Evolutionary conservation across 768 basidiomycete species (phyloP).

Genomic region (Lyophyllum atratum): DNA sequence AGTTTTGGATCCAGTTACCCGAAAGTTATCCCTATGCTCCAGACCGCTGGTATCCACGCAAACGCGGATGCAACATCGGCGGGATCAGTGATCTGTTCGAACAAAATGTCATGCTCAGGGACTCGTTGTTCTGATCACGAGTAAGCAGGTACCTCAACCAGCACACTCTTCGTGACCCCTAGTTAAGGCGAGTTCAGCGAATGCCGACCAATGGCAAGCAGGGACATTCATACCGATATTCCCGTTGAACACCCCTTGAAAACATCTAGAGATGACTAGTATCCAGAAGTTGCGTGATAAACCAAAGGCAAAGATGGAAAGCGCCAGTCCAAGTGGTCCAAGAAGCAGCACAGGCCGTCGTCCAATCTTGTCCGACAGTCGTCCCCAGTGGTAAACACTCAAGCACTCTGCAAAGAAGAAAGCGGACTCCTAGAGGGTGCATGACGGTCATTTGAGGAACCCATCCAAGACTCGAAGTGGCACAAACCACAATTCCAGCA

Average conservation of each 20-base stretch:
- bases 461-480: too few relatives aligned
- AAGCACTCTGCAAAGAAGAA: conserved; percentile 39
- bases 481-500: conserved; percentile 45
- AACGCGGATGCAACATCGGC: conserved; percentile 10
- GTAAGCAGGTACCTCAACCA: not conserved
- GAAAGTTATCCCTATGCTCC: conserved; percentile 18
- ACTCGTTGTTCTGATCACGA: not conserved
- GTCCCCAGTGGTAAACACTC: conserved; percentile 34
- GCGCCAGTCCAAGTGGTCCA: conserved; percentile 32
- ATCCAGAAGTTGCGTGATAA: conserved; percentile 31
- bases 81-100: conserved; percentile 11
- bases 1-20: conserved; percentile 15
- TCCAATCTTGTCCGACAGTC: conserved; percentile 37
- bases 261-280: conserved; percentile 26
- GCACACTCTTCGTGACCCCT: conserved; percentile 3
- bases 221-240: conserved; percentile 32
- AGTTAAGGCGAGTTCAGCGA: not conserved
- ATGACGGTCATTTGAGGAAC: not conserved
- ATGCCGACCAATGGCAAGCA: not conserved
- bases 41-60: conserved; percentile 13
- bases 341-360: conserved; percentile 34
- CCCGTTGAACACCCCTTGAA: conserved; percentile 39
- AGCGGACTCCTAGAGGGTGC: conserved; percentile 31
- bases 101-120: not conserved
- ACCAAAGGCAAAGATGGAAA: conserved; percentile 34